These are phyloP conservation scores for Bruguiera sexangula DNA, from an alignment of 345 rosid genomes.

Conservation along the genomic window DNA sequence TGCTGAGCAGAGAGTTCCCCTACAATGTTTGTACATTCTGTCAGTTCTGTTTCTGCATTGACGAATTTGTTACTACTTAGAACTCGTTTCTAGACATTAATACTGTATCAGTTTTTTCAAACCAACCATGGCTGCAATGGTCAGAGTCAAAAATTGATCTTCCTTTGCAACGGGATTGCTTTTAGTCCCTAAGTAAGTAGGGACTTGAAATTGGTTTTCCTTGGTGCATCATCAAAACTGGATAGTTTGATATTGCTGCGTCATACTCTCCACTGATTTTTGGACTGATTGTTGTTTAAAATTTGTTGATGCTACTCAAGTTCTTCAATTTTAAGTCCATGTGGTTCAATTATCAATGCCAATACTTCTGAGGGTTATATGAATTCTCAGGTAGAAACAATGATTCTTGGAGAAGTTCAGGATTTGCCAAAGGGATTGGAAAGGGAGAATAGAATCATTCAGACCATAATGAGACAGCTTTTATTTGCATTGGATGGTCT, in stretches of 20 bases:
- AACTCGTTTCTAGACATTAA: neutral
- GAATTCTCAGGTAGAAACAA: conserved; percentile 70
- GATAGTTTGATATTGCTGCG: neutral
- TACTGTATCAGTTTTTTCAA: neutral
- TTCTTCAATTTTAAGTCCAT: conserved; percentile 5
- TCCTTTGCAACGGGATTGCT: neutral
- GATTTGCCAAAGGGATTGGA: conserved; percentile 74
- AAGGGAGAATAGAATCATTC: conserved; percentile 83
- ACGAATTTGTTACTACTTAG: neutral
- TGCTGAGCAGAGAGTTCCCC: conserved; percentile 86
- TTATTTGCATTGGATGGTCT: conserved; percentile 95
- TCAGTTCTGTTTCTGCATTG: conserved; percentile 12
- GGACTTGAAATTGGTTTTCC: neutral
- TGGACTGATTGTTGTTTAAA: neutral
- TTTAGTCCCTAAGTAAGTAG: neutral
- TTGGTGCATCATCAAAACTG: neutral
- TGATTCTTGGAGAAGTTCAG: conserved; percentile 76
- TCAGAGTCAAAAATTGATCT: neutral
- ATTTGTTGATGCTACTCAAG: conserved; percentile 1
- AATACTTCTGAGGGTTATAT: neutral
- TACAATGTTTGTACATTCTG: conserved; percentile 66
- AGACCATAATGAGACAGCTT: conserved; percentile 81
- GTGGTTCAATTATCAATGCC: conserved; percentile 3
- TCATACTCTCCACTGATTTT: neutral
- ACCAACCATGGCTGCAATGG: neutral